These are phyloP conservation scores for Furcasterigmium sp. DNA, from an alignment of 2,329 filamentous ascomycete genomes.

Conservation along the genomic window DNA sequence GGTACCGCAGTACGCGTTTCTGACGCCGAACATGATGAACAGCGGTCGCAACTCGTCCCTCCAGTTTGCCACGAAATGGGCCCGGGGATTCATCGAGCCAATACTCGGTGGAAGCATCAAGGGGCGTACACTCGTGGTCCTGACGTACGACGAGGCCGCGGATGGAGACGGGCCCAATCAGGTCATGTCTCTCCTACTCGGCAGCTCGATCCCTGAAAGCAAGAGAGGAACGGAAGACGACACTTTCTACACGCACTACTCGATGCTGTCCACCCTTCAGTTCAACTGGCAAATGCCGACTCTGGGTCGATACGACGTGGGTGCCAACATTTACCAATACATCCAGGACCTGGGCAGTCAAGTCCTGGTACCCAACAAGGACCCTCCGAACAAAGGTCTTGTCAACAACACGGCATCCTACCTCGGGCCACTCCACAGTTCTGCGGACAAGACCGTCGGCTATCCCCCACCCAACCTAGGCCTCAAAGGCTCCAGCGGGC, in stretches of 20 bases:
- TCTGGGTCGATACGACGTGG: slow-evolving; percentile 36
- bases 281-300: slow-evolving; percentile 36
- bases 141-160: slow-evolving; percentile 55
- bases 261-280: slow-evolving; percentile 32
- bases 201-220: slow-evolving; percentile 41
- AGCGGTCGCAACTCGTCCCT: slow-evolving; percentile 58
- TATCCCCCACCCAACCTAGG: slow-evolving; percentile 36
- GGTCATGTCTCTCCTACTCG: slow-evolving; percentile 49
- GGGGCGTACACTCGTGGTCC: slow-evolving; percentile 46
- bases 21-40: slow-evolving; percentile 59
- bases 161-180: slow-evolving; percentile 46
- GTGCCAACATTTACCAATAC: slow-evolving; percentile 33
- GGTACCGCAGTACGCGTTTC: slow-evolving; percentile 62
- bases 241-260: slow-evolving; percentile 42
- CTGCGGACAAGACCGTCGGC: slow-evolving; percentile 20
- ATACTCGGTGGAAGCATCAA: slow-evolving; percentile 45
- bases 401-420: slow-evolving; percentile 38
- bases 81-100: slow-evolving; percentile 45
- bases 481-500: slow-evolving; percentile 35
- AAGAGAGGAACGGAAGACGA: slow-evolving; percentile 45
- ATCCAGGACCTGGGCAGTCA: slow-evolving; percentile 25
- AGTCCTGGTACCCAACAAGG: slow-evolving; percentile 26
- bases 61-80: slow-evolving; percentile 46
- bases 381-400: slow-evolving; percentile 25
- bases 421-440: slow-evolving; percentile 29